Percentiles rank a stretch among this genome's conserved stretches.
Evolutionary conservation across 352 stramenopile species (phyloP).

Genomic region (Phytophthora brassicae): DNA sequence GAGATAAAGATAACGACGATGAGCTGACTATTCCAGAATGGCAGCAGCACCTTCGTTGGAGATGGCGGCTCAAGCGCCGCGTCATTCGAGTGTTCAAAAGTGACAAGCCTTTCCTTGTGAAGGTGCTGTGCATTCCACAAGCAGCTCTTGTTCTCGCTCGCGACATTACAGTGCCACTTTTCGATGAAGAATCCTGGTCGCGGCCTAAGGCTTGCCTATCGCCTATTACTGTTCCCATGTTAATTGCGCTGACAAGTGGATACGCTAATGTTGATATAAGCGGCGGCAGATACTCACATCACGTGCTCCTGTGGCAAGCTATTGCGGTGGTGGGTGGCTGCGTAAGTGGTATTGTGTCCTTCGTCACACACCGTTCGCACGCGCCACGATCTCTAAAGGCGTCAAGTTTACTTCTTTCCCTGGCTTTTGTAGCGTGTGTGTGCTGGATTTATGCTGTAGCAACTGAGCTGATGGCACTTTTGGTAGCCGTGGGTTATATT

Average conservation of each 20-base stretch:
- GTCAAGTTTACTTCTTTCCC: slow-evolving; percentile 56
- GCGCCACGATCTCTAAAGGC: slow-evolving; percentile 48
- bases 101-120: slow-evolving; percentile 44
- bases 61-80: slow-evolving; percentile 59
- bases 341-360: slow-evolving; percentile 68
- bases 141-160: slow-evolving; percentile 51
- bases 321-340: slow-evolving; percentile 26
- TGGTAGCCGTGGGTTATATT: slow-evolving; percentile 75
- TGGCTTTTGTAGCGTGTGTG: slow-evolving; percentile 85
- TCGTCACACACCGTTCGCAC: slow-evolving; percentile 64
- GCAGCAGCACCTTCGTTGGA: slow-evolving; percentile 73
- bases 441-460: slow-evolving; percentile 92
- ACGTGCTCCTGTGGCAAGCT: slow-evolving; percentile 49
- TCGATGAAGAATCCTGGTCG: slow-evolving; percentile 75
- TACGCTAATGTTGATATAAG: slow-evolving; percentile 30
- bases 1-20: slow-evolving; percentile 21
- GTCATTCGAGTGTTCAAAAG: slow-evolving; percentile 48
- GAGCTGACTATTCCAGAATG: slow-evolving; percentile 59
- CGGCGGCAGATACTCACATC: slow-evolving; percentile 19
- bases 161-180: slow-evolving; percentile 69
- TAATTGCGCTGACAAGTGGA: slow-evolving; percentile 73
- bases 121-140: slow-evolving; percentile 56
- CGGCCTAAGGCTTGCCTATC: slow-evolving; percentile 85
- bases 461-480: slow-evolving; percentile 81
- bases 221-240: slow-evolving; percentile 80